phyloP scores from a whole-genome alignment of 768 basidiomycete genomes.

The Rhodotorula babjevae region DNA sequence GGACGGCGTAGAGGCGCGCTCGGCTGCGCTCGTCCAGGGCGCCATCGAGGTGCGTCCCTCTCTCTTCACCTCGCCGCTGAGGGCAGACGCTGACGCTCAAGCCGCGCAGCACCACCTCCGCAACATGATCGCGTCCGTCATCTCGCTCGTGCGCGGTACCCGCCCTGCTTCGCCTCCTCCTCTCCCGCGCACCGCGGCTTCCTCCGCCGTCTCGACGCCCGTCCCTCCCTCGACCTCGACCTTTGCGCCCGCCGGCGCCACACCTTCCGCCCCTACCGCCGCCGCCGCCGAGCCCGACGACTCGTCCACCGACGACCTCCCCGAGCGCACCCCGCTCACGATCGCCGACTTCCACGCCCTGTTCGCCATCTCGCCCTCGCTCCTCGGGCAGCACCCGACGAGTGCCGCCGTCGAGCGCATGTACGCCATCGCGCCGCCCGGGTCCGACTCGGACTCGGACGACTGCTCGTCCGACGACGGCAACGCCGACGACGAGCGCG shows the following conservation, averaged over 20 bases:
- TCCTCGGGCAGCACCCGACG: slow-evolving; percentile 29
- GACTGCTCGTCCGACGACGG: slow-evolving; percentile 4
- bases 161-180: slow-evolving; percentile 1
- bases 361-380: slow-evolving; percentile 31
- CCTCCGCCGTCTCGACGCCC: slow-evolving; percentile 4
- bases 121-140: slow-evolving; percentile 27
- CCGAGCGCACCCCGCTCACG: slow-evolving; percentile 9
- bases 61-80: too few species aligned
- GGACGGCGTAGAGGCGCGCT: slow-evolving; percentile 22
- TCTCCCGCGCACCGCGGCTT: neutral
- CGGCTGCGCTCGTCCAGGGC: slow-evolving; percentile 5
- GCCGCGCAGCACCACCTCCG: slow-evolving; percentile 21
- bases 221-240: neutral
- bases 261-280: neutral
- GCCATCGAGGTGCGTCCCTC: slow-evolving; percentile 33
- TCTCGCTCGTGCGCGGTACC: slow-evolving; percentile 28
- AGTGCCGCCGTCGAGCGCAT: slow-evolving; percentile 31
- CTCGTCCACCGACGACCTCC: neutral
- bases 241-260: slow-evolving; percentile 6
- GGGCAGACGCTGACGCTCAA: neutral
- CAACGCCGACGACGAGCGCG: neutral
- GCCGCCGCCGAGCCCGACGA: neutral
- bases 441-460: slow-evolving; percentile 18
- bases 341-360: slow-evolving; percentile 34
- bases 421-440: slow-evolving; percentile 30